phyloP scores from a whole-genome alignment of 345 rosid genomes.

The Psidium guajava region DNA sequence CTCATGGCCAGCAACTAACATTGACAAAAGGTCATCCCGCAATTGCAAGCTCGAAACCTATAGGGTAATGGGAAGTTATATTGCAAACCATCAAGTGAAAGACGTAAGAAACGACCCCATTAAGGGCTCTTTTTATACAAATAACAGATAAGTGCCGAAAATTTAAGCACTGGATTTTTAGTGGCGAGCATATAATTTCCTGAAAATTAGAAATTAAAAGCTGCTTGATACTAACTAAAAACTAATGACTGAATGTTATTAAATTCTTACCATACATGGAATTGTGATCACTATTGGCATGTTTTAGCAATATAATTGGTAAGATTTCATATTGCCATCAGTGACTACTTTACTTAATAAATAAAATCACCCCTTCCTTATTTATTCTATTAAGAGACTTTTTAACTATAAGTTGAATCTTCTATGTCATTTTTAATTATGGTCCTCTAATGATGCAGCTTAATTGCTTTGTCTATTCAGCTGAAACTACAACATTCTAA shows the following conservation, averaged over 20 bases:
- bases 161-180: background rate
- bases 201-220: background rate
- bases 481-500: background rate
- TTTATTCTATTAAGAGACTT: background rate
- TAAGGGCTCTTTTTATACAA: background rate
- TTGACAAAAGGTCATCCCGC: conserved; percentile 87
- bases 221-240: background rate
- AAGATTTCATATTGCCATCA: background rate
- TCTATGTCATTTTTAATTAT: too few species aligned
- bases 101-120: background rate
- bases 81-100: background rate
- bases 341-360: background rate
- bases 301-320: background rate
- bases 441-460: too few species aligned
- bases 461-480: background rate
- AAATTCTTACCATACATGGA: background rate
- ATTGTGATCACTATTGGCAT: background rate
- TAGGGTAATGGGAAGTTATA: background rate
- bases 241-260: background rate
- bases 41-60: conserved; percentile 83
- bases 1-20: conserved; percentile 97
- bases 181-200: background rate
- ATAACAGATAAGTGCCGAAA: background rate
- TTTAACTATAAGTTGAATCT: background rate
- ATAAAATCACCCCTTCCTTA: background rate